A percentile compares a stretch with the other conserved stretches of the same genome.
These are phyloP conservation scores for Vitis cinerea DNA, from an alignment of 164 flowering plant genomes.

Conservation along the genomic window DNA sequence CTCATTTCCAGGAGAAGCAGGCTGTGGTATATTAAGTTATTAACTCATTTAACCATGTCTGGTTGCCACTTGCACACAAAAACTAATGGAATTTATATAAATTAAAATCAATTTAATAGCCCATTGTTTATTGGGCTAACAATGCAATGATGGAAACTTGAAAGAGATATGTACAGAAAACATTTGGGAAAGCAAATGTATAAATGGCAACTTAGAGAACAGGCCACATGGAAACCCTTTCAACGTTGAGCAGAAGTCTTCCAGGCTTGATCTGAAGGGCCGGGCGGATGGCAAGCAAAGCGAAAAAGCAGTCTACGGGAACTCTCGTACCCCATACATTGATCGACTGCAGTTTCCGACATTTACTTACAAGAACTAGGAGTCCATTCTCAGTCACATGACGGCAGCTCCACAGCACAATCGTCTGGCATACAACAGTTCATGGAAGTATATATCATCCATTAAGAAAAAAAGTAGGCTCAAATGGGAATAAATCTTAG, in stretches of 20 bases:
- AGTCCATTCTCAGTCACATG: constrained; percentile 89
- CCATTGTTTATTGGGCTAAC: constrained; percentile 2
- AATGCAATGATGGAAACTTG: background rate
- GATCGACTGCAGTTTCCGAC: constrained; percentile 70
- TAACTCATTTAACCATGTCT: too few species aligned
- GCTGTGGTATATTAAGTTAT: too few species aligned
- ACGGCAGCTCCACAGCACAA: constrained; percentile 92
- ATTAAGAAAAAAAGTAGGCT: too few species aligned
- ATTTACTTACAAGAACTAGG: constrained; percentile 62
- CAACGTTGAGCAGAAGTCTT: constrained; percentile 32
- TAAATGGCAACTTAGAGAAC: constrained; percentile 12
- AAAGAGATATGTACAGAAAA: background rate
- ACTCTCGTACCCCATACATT: constrained; percentile 87
- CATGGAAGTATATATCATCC: too few species aligned
- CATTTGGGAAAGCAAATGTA: background rate
- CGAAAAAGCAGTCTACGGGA: constrained; percentile 66
- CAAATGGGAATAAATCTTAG: too few species aligned
- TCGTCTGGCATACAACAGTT: constrained; percentile 41
- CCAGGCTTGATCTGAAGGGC: constrained; percentile 72
- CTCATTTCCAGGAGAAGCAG: too few species aligned
- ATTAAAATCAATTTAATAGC: too few species aligned
- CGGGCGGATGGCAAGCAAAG: constrained; percentile 68
- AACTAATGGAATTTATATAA: too few species aligned
- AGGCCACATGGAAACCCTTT: constrained; percentile 29
- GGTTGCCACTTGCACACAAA: too few species aligned